Evolutionary conservation across 1,284 basidiomycete genomes (phyloP).

Genomic region (Leccinum glutinopallens): DNA sequence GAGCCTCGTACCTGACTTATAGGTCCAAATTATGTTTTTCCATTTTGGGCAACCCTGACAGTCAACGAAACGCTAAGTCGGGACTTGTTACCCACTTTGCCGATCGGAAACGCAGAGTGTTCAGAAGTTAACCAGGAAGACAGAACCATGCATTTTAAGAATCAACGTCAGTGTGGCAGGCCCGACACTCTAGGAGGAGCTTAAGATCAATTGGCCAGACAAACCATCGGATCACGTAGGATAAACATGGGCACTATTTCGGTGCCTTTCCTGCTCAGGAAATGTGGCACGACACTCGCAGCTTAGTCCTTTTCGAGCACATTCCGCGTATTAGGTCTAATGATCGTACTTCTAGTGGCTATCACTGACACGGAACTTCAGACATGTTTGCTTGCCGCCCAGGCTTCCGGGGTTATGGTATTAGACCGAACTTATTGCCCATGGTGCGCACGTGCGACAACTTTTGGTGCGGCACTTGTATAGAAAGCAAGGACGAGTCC

Average conservation of each 20-base stretch:
- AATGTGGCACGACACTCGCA: conserved; percentile 38
- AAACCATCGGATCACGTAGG: conserved; percentile 54
- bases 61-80: background rate
- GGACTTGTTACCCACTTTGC: background rate
- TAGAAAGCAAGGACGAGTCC: conserved; percentile 45
- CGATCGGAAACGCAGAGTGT: conserved; percentile 9
- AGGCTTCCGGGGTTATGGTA: conserved; percentile 48
- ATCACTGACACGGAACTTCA: conserved; percentile 36
- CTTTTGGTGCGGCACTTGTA: conserved; percentile 66
- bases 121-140: background rate
- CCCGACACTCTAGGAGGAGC: conserved; percentile 38
- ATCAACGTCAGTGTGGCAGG: conserved; percentile 30
- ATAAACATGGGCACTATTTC: conserved; percentile 50
- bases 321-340: conserved; percentile 36
- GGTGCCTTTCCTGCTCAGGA: conserved; percentile 49
- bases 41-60: conserved; percentile 8
- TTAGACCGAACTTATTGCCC: conserved; percentile 52
- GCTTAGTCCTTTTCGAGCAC: conserved; percentile 56
- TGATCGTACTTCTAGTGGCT: conserved; percentile 9
- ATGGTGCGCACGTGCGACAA: conserved; percentile 39
- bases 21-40: conserved; percentile 1
- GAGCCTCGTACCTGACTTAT: background rate
- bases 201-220: conserved; percentile 56
- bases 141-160: conserved; percentile 7
- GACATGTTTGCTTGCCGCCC: conserved; percentile 60